Base-by-base conservation (phyloP, 2,329 filamentous ascomycete genomes). In the Pezicula radicicola region DNA sequence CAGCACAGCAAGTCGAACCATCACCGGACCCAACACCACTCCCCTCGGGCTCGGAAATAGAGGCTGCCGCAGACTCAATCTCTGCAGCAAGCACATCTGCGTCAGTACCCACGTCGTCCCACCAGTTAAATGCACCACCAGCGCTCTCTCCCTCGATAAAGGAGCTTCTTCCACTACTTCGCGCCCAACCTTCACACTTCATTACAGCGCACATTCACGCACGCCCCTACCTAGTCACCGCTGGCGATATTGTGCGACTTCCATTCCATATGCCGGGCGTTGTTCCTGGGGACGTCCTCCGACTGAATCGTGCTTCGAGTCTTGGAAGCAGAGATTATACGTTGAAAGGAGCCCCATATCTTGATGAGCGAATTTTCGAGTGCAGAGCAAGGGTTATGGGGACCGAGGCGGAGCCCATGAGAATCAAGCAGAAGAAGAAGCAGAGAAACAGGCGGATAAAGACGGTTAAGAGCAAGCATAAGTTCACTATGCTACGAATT, bases 261-360 rank as follows among this genome's bases (percentile, higher is more conserved):
- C 89, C 89, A 6, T 92, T 92, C 75, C 80, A 81, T 63, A 90
- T 94, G 84, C 83, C 85, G 3, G 84, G 81, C 25, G 88, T 91
- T 5, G 72, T 79, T 7, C 86, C 91, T 1, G 94, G 94, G 28
- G 93, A 97, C 67, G 76, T 95, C 36, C 78, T 99, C 54, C 88
- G 92, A 6, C 79, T 99, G 52, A 93, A 96, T 73, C 87, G 91
- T 51, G 94, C 91, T 21, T 87, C 84, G 39, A 77, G 87, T 49
- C 74, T 99, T 42, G 94, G 94, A 27, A 93, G 87, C 60, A 81
- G 94, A 57, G 93, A 97, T 70, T 96, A 89, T 72, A 97, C 93
- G 5, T 77, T 97, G 57, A 89, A 91, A 70, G 89, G 89, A 5
- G 74, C 80, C 4, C 84, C 88, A n/a, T 93, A 88, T 66, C 73